Conservation (phyloP, 169 alveolate genomes). For the Eimeria tenella region DNA sequence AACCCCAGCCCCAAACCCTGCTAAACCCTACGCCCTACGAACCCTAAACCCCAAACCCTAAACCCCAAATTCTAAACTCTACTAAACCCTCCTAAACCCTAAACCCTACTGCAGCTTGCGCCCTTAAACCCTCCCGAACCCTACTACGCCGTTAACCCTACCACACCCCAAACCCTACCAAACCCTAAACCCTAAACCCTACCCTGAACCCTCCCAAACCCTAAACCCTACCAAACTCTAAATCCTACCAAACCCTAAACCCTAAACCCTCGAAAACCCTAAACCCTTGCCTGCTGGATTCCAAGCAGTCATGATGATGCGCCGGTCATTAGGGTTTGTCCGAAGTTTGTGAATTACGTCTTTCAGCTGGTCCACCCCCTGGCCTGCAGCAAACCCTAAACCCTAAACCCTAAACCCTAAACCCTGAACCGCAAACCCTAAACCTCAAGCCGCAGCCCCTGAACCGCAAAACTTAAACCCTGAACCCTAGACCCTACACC, state of each 20-base stretch:
- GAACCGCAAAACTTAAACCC: too few relatives aligned
- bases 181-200: too few relatives aligned
- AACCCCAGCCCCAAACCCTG: too few relatives aligned
- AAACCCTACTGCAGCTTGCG: too few relatives aligned
- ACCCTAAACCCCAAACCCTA: conserved; percentile 32
- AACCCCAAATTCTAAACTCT: conserved; percentile 25
- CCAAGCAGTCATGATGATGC: conserved; percentile 97
- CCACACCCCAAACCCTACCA: too few relatives aligned
- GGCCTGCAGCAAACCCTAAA: conserved; percentile 83
- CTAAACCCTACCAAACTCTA: background rate
- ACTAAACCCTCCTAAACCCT: background rate
- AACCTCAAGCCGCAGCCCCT: too few relatives aligned
- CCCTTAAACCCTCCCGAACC: too few relatives aligned
- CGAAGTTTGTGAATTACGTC: conserved; percentile 92
- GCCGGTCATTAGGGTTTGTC: conserved; percentile 95
- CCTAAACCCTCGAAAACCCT: conserved; percentile 6
- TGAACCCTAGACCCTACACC: too few relatives aligned
- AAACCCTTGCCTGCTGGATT: conserved; percentile 90
- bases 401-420: conserved; percentile 40
- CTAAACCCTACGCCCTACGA: background rate
- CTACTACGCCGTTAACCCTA: too few relatives aligned
- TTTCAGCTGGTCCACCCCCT: conserved; percentile 96
- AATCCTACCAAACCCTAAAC: conserved; percentile 6
- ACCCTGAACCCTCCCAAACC: too few relatives aligned
- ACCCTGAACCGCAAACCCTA: background rate